These are phyloP conservation scores for Pachyrhizus erosus DNA, from an alignment of 306 rosid species.

Conservation along the genomic window DNA sequence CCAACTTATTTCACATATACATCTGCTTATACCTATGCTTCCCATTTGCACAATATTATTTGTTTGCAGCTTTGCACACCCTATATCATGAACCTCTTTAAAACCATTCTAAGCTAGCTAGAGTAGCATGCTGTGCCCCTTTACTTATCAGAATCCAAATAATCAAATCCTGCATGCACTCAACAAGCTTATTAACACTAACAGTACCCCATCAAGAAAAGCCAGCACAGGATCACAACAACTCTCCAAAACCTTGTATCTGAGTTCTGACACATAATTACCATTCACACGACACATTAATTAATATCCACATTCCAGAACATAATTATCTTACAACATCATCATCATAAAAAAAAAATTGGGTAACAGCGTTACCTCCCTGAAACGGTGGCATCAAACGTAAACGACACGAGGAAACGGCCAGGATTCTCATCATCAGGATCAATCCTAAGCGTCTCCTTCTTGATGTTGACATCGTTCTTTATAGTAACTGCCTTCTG, in stretches of 20 bases:
- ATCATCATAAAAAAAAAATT: slow-evolving; percentile 3
- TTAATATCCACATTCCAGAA: not conserved
- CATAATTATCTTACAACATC: not conserved
- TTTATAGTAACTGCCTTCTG: slow-evolving; percentile 93
- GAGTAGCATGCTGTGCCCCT: slow-evolving; percentile 11
- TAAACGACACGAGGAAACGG: slow-evolving; percentile 69
- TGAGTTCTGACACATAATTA: not conserved
- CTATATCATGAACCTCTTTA: not conserved
- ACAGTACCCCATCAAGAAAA: slow-evolving; percentile 9
- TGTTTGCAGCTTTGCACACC: not conserved
- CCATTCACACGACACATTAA: slow-evolving; percentile 22
- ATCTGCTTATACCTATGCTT: not conserved
- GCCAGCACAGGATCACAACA: slow-evolving; percentile 6
- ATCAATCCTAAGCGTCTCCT: slow-evolving; percentile 80
- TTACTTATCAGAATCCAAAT: slow-evolving; percentile 11
- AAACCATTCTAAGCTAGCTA: slow-evolving; percentile 5
- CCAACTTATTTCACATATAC: too few species aligned
- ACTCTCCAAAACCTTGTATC: slow-evolving; percentile 29
- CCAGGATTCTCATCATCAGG: slow-evolving; percentile 80
- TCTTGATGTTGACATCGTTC: slow-evolving; percentile 90
- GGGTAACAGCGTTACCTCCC: slow-evolving; percentile 63
- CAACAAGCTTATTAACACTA: not conserved
- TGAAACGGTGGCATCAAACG: slow-evolving; percentile 85
- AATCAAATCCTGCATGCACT: not conserved
- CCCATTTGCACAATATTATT: not conserved